Conservation (phyloP, 2,329 filamentous ascomycete species). For the Pestalotiopsis sp. region DNA sequence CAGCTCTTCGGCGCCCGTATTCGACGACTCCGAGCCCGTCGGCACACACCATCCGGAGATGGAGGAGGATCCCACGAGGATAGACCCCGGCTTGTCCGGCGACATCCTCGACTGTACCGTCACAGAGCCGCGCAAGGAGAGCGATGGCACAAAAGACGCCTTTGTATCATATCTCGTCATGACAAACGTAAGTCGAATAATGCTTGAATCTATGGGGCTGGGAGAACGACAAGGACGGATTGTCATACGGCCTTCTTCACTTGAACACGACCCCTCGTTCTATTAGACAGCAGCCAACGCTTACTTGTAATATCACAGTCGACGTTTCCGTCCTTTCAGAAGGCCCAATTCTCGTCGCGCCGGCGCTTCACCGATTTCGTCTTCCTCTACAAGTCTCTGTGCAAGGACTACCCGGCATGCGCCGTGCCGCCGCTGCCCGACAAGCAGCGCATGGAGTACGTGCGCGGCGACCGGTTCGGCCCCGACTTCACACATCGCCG, state of each 20-base stretch:
- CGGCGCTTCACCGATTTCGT: conserved; percentile 97
- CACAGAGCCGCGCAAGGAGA: conserved; percentile 85
- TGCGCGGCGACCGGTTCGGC: conserved; percentile 93
- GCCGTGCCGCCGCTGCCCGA: conserved; percentile 94
- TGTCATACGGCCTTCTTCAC: neutral
- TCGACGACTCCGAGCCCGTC: conserved; percentile 29
- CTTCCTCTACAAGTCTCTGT: conserved; percentile 90
- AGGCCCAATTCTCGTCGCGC: conserved; percentile 75
- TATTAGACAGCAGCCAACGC: neutral
- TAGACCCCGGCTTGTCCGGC: conserved; percentile 61
- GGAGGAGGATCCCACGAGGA: conserved; percentile 46
- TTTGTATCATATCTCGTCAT: conserved; percentile 96
- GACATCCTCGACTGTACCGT: conserved; percentile 86
- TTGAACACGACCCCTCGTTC: neutral
- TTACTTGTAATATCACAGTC: conserved; percentile 58
- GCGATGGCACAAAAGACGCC: conserved; percentile 93
- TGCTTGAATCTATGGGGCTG: neutral
- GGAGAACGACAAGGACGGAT: neutral
- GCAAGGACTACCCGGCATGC: conserved; percentile 84
- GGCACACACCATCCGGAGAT: conserved; percentile 39
- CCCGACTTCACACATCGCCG: conserved; percentile 88
- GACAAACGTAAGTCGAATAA: conserved; percentile 67
- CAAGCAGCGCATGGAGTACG: conserved; percentile 99
- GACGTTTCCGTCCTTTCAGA: conserved; percentile 91
- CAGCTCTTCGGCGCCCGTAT: conserved; percentile 23